Evolutionary conservation across 768 basidiomycete genomes (phyloP).

Genomic region (Lyophyllum decastes): DNA sequence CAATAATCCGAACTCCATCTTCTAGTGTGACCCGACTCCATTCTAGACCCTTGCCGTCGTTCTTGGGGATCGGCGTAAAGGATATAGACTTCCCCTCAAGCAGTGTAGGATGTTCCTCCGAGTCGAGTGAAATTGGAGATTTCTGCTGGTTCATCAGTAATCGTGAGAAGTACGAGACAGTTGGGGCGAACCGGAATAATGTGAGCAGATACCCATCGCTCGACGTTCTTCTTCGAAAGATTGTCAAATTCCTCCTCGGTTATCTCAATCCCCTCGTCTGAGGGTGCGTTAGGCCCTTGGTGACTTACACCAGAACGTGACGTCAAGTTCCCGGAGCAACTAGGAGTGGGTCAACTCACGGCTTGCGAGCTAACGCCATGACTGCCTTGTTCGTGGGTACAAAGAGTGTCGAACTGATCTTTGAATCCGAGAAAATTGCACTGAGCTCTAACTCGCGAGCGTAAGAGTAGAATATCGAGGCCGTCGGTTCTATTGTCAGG

Average conservation of each 20-base stretch:
- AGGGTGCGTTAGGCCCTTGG: conserved; percentile 43
- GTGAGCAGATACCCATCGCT: conserved; percentile 81
- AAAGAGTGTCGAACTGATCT: conserved; percentile 57
- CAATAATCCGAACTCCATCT: conserved; percentile 53
- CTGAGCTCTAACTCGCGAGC: conserved; percentile 73
- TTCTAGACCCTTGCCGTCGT: conserved; percentile 38
- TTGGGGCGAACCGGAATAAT: conserved; percentile 66
- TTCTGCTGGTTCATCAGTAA: conserved; percentile 30
- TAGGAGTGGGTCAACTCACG: conserved; percentile 52
- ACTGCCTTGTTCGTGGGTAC: conserved; percentile 89
- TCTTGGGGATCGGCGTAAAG: conserved; percentile 43
- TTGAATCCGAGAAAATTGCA: conserved; percentile 41
- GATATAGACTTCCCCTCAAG: conserved; percentile 58
- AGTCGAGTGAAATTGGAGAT: conserved; percentile 48
- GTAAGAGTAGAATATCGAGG: conserved; percentile 85
- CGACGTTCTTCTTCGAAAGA: conserved; percentile 64
- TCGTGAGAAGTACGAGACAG: background rate
- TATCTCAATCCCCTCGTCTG: conserved; percentile 51
- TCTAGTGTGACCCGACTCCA: conserved; percentile 66
- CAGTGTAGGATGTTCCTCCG: conserved; percentile 55
- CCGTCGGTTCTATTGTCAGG: conserved; percentile 72
- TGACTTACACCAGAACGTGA: conserved; percentile 47
- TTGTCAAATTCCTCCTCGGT: conserved; percentile 69
- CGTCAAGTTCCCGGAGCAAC: background rate
- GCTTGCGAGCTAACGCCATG: conserved; percentile 78